phyloP scores from a whole-genome alignment of 176 grass and related monocot species.

The Ensete glaucum region DNA sequence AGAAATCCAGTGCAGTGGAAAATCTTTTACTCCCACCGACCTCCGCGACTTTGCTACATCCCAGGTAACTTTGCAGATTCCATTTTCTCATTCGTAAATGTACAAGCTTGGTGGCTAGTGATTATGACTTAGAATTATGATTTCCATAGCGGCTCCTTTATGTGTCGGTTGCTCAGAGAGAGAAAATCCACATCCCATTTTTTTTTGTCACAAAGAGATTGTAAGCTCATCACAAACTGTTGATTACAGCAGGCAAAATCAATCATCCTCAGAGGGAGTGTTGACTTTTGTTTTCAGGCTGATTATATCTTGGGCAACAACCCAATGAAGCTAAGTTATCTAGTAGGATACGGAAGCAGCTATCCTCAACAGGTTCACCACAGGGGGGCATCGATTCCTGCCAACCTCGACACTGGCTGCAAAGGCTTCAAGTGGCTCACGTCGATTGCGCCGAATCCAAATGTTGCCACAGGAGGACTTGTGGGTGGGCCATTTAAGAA shows the following conservation, averaged over 20 bases:
- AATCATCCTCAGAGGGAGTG: background rate
- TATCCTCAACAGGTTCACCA: conserved; percentile 67
- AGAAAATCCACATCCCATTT: no score
- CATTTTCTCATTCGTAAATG: background rate
- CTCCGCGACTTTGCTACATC: conserved; percentile 67
- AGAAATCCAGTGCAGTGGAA: conserved; percentile 40
- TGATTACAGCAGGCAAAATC: background rate
- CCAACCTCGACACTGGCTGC: conserved; percentile 36
- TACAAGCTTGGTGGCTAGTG: background rate
- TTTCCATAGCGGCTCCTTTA: background rate
- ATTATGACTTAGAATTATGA: background rate
- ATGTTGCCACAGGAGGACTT: conserved; percentile 52
- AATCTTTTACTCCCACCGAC: conserved; percentile 36
- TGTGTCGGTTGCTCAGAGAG: no score
- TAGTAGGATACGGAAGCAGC: conserved; percentile 54
- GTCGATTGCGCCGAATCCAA: conserved; percentile 37
- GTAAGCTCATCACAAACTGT: no score
- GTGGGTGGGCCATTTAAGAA: conserved; percentile 64
- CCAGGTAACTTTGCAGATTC: conserved; percentile 28
- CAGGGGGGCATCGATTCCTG: conserved; percentile 69
- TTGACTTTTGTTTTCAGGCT: conserved; percentile 12
- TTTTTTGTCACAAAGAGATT: no score
- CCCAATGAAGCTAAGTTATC: conserved; percentile 71
- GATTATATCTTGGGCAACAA: conserved; percentile 72
- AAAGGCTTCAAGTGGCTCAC: conserved; percentile 53